phyloP scores from a whole-genome alignment of 176 grass and related monocot species.

The Cenchrus americanus region DNA sequence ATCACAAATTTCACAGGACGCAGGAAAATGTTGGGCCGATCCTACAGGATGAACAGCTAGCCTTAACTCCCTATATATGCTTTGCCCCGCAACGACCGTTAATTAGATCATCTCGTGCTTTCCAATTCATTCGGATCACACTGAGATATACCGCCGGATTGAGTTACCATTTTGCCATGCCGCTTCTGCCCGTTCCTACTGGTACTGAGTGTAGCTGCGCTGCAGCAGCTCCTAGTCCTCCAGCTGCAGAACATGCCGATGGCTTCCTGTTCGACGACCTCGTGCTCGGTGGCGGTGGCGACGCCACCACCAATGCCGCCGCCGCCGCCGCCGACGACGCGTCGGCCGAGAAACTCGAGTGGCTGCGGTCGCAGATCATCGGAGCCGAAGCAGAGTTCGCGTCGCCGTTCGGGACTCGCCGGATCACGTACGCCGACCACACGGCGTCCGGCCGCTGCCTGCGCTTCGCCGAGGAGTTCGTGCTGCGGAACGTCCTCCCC shows the following conservation, averaged over 20 bases:
- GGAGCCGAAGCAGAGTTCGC: conserved; percentile 52
- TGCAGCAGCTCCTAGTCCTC: not conserved
- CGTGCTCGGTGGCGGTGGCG: conserved; percentile 10
- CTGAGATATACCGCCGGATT: not conserved
- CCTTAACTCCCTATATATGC: conserved; percentile 1
- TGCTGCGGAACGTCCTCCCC: conserved; percentile 62
- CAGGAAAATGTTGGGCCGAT: not conserved
- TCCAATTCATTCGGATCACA: not conserved
- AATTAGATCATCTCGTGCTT: not conserved
- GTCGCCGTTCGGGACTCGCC: conserved; percentile 58
- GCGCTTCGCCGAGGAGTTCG: conserved; percentile 63
- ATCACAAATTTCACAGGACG: not conserved
- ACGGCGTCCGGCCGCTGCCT: conserved; percentile 72
- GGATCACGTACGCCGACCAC: conserved; percentile 80
- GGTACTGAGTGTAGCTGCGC: not conserved
- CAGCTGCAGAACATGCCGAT: not conserved
- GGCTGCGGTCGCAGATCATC: conserved; percentile 48
- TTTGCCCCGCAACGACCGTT: not conserved
- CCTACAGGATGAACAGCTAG: not conserved
- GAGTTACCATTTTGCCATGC: not conserved
- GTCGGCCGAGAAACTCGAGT: conserved; percentile 1
- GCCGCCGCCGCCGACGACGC: not conserved
- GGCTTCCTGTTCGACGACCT: conserved; percentile 34
- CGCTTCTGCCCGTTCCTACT: conserved; percentile 11
- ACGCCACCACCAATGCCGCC: not conserved